Evolutionary conservation across 768 basidiomycete species (phyloP), one percentile per base, ranked within the genome.

Genomic region (Lentinula sp.): DNA sequence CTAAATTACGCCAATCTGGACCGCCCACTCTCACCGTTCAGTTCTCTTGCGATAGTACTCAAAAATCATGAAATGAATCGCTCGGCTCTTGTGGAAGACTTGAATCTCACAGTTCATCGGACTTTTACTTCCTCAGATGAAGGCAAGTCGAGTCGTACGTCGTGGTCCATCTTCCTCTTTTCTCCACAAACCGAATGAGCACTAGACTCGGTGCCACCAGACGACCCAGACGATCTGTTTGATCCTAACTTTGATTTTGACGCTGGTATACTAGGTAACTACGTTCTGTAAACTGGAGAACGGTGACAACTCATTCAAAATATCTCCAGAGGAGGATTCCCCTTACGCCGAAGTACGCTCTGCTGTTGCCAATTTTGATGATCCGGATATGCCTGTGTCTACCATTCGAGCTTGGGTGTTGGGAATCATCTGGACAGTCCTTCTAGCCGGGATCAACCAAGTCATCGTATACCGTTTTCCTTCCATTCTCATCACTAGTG

Each of bases 331-430:
- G 56, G 83, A 87, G 64, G 91, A 93, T 65, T 89, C 87, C 42
- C 88, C 89, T 32, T 91, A 90, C 64, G 82, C 91, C 0, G 88
- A 92, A 69, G 89, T 91, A 34, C 82, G 88, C 46, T 82, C 57
- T 58, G 81, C 82, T 53, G 85, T 87, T n/a, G 79, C 84, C 42
- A 86, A 86, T 67, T 81, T 78, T 23, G 86, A 88, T 66, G 85
- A 87, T 65, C 79, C 81, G 10, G 72, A 74, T 31, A 84, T 87
- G 78, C 82, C 82, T 28, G 77, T 77, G 28, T 76, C 80, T 18
- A 84, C 84, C 8, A 57, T 80, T 32, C 76, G 82, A 45, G 71
- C 77, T 28, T 83, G 82, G 82, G 68, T 83, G 45, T 74, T 86
- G 51, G 82, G 84, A 37, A 55, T 83, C 31, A 69, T 77, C 16